Base-by-base conservation (phyloP, 75 land plant species). In the Selaginella tamariscina region DNA sequence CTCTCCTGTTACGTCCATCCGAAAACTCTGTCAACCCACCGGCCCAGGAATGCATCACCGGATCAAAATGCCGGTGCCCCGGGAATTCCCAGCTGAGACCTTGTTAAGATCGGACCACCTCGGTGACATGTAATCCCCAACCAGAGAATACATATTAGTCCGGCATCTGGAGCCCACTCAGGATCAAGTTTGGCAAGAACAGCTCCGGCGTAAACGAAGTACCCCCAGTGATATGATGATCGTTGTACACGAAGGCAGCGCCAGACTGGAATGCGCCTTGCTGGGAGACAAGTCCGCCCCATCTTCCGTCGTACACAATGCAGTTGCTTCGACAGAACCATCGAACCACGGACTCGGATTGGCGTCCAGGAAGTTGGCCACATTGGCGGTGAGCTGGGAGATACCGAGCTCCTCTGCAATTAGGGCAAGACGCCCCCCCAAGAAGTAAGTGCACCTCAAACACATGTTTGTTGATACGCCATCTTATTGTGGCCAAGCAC, bases 1-100 rank as follows among this genome's bases (percentile, higher is more conserved):
- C 78, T 77, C 56, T 77, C 78, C 71, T 77, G 78, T 77, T 77
- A 32, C 78, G 29, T 31, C 78, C 78, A 32, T 77, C 78, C 0
- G 56, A 49, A 30, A 77, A 77, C 27, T 77, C 78, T 15, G 78
- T 77, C 30, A 77, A 22, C 22, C 78, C 78, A 2, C 66, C 39
- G 2, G 78, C 78, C 78, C 78, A 77, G 2, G 78, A 77, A 44
- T 77, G 78, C 54, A 77, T 31, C 59, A 65, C 56, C 49, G 32
- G 27, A 54, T 77, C 78, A 54, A 77, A 77, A 33, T 74, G 54
- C 24, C 78, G n/a, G 29, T 21, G 67, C 28, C 5, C 72, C 18
- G 1, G 78, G 30, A 24, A 77, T 5, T 29, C 27, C 18, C 20
- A 2, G 22, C 31, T 1, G 11, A 15, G 15, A n/a, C n/a, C n/a